Base-by-base conservation (phyloP, 2,329 filamentous ascomycete genomes). In the Aaosphaeria pasadenensis region DNA sequence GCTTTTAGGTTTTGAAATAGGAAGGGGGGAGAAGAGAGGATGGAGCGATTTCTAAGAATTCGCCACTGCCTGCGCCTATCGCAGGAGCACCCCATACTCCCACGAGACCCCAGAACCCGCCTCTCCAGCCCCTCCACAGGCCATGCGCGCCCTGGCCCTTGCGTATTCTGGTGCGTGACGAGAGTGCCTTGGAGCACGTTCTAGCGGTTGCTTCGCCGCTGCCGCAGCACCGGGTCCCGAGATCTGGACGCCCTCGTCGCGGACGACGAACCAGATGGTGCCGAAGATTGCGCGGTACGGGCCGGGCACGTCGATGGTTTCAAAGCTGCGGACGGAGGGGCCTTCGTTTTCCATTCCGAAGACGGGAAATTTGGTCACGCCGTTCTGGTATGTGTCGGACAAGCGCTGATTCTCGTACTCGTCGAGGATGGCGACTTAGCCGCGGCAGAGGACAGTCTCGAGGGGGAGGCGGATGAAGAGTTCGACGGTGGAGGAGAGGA, bases 381-480 rank as follows among this genome's bases (percentile, higher is more conserved):
- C 47, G 28, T 52, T 51, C 28, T 59, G 56, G 53, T 68, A 65
- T 9, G 60, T 52, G 5, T 54, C 47, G 13, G 58, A 47, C 4
- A 67, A 46, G 9, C 64, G 62, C 42, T 59, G 55, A 44, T 59
- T 63, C 40, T 68, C 67, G 51, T 67, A 54, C 39, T 70, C 68
- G 48, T 69, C 62, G 1, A 72, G 61, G 1, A 90, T 84, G 1
- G 85, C 78, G 50, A 94, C 86, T 70, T 99, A 94, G 5, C 89
- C 92, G 50, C 94, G 84, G 42, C 94, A 86, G 6, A 97, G 80
- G 11, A 96, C 88, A 0, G 92, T 97, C 72, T 99, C 94, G 4
- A 97, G 77, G 0, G 94, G 94, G 9, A 97, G 82, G 63, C 92
- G 91, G 56, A 96, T 71, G 60, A 94, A 88, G 31, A 97, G 81